A percentile compares a stretch with the other conserved stretches of the same genome.
phyloP scores from a whole-genome alignment of 345 rosid genomes.

The Arabidopsis arenosa region DNA sequence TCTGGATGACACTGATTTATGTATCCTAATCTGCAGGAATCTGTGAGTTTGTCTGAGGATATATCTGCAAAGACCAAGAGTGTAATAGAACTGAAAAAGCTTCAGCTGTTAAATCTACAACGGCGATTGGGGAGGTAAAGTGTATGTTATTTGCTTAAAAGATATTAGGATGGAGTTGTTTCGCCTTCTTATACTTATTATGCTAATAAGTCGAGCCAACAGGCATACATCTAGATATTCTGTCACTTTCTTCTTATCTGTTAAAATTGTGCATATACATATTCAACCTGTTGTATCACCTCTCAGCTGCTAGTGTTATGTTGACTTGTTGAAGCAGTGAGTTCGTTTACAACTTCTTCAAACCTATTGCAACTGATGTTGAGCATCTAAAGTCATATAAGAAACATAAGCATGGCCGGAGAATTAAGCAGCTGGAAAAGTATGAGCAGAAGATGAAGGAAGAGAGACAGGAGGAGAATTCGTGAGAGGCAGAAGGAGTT shows the following conservation, averaged over 20 bases:
- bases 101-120: slow-evolving; percentile 80
- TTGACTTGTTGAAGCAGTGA: slow-evolving; percentile 57
- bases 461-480: slow-evolving; percentile 88
- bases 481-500: slow-evolving; percentile 97
- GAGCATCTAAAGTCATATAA: slow-evolving; percentile 75
- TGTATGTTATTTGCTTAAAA: too few species aligned
- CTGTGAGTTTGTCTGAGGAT: slow-evolving; percentile 83
- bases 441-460: slow-evolving; percentile 94
- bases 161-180: neutral
- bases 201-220: neutral
- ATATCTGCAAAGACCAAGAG: slow-evolving; percentile 88
- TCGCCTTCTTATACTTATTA: neutral
- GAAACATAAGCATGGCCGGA: slow-evolving; percentile 93
- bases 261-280: slow-evolving; percentile 2
- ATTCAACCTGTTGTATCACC: neutral
- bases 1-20: neutral
- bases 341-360: slow-evolving; percentile 76
- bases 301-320: slow-evolving; percentile 21
- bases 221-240: slow-evolving; percentile 4
- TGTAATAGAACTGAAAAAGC: slow-evolving; percentile 92
- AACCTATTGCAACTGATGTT: slow-evolving; percentile 73
- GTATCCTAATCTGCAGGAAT: slow-evolving; percentile 54
- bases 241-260: neutral
- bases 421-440: slow-evolving; percentile 83
- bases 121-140: slow-evolving; percentile 77